Conservation (phyloP, 1,284 basidiomycete species). For the Trichosporon sp. region DNA sequence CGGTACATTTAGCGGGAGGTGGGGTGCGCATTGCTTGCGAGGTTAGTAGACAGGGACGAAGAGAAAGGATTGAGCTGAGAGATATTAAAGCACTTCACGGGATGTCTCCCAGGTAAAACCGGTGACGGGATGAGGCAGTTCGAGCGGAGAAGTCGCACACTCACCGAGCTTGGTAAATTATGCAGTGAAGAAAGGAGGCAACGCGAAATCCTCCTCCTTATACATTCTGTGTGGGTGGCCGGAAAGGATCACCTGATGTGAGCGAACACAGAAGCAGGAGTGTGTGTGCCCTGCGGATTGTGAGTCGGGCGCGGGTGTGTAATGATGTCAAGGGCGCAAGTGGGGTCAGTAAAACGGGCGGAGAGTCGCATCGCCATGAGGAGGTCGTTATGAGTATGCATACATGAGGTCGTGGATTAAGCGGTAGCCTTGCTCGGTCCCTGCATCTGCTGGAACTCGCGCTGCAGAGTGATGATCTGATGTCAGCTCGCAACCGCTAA, state of each 20-base stretch:
- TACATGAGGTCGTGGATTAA: constrained; percentile 4
- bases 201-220: neutral
- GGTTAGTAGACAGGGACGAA: neutral
- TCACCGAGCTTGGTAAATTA: neutral
- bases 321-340: neutral
- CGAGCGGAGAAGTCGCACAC: neutral
- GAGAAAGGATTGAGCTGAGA: neutral
- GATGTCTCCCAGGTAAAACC: neutral
- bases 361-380: neutral
- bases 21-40: neutral
- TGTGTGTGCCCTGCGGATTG: neutral
- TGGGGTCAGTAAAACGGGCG: neutral
- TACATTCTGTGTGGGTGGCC: neutral
- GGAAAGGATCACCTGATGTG: neutral
- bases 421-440: constrained; percentile 20
- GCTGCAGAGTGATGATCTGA: constrained; percentile 42
- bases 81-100: neutral
- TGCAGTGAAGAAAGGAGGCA: neutral
- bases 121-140: neutral
- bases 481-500: neutral
- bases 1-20: neutral
- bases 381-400: constrained; percentile 7
- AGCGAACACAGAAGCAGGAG: neutral
- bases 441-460: constrained; percentile 42
- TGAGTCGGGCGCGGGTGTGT: neutral